These are phyloP conservation scores for Penicillium simplicissimum DNA, from an alignment of 495 filamentous ascomycete genomes.

Conservation along the genomic window DNA sequence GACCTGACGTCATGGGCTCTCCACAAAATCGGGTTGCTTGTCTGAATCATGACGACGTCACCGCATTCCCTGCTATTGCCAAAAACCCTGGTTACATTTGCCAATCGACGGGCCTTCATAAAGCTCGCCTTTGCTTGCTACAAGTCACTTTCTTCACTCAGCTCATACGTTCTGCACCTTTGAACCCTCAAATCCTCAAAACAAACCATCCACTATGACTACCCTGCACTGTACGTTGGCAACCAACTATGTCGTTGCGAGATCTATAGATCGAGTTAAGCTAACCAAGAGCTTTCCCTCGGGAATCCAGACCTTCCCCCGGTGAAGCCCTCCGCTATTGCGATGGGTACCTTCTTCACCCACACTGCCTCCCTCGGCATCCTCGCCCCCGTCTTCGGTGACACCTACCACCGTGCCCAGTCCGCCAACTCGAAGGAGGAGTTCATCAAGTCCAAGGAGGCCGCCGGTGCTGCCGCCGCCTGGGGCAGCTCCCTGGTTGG, in stretches of 20 bases:
- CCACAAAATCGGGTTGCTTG: conserved; percentile 12
- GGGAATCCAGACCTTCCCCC: conserved; percentile 73
- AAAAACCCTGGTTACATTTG: conserved; percentile 2
- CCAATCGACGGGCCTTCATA: conserved; percentile 12
- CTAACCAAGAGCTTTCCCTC: conserved; percentile 1
- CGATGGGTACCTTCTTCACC: conserved; percentile 92
- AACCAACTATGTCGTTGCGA: background rate
- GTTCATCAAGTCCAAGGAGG: conserved; percentile 90
- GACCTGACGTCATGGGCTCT: conserved; percentile 30
- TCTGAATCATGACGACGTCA: conserved; percentile 51
- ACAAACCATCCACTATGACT: conserved; percentile 49
- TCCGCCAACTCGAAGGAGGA: conserved; percentile 92
- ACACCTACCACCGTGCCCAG: conserved; percentile 93
- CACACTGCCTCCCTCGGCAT: conserved; percentile 80
- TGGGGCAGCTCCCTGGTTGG: conserved; percentile 90
- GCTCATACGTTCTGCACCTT: background rate
- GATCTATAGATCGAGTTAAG: background rate
- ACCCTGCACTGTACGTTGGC: conserved; percentile 61
- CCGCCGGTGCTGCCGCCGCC: conserved; percentile 79
- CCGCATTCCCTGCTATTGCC: conserved; percentile 6
- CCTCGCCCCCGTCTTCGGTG: conserved; percentile 86
- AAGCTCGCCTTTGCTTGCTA: conserved; percentile 9
- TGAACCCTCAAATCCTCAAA: conserved; percentile 1
- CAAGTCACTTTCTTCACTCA: background rate
- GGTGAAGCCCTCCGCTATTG: conserved; percentile 97